A percentile compares a stretch with the other conserved stretches of the same genome.
These are phyloP conservation scores for Dianthus caryophyllus DNA, from an alignment of 148 eudicot genomes.

Conservation along the genomic window DNA sequence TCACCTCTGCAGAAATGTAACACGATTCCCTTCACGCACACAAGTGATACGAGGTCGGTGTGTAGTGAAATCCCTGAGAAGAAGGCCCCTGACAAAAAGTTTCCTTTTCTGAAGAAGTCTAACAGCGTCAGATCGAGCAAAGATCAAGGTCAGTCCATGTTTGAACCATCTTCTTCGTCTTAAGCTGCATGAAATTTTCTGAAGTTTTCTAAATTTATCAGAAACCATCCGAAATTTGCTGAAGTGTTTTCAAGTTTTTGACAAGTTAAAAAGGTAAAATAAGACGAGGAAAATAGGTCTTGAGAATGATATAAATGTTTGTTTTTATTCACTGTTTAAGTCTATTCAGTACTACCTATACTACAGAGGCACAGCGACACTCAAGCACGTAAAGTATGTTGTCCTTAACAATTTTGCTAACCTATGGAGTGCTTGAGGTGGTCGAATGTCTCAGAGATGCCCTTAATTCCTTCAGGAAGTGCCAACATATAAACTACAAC, in stretches of 20 bases:
- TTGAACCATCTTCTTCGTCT: neutral
- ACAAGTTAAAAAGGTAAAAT: no score
- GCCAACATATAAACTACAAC: no score
- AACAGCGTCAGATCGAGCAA: conserved; percentile 28
- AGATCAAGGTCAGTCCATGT: conserved; percentile 39
- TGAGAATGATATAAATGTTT: no score
- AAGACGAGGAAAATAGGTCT: no score
- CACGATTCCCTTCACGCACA: neutral
- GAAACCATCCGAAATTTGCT: no score
- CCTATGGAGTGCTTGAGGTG: no score
- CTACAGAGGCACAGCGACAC: neutral
- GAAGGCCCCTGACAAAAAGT: conserved; percentile 28
- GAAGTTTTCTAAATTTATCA: no score
- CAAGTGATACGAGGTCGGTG: conserved; percentile 17
- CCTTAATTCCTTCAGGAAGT: no score
- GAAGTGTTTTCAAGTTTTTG: no score
- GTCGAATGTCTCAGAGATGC: no score
- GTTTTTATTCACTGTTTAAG: neutral
- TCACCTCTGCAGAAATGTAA: conserved; percentile 4
- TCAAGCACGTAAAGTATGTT: neutral
- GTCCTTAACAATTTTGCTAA: neutral
- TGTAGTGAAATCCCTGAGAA: conserved; percentile 30
- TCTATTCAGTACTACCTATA: neutral
- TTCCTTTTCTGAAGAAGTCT: conserved; percentile 18
- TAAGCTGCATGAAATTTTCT: neutral